These are phyloP conservation scores for Podila clonocystis DNA, from an alignment of 192 early-diverging fungal genomes.

Conservation along the genomic window DNA sequence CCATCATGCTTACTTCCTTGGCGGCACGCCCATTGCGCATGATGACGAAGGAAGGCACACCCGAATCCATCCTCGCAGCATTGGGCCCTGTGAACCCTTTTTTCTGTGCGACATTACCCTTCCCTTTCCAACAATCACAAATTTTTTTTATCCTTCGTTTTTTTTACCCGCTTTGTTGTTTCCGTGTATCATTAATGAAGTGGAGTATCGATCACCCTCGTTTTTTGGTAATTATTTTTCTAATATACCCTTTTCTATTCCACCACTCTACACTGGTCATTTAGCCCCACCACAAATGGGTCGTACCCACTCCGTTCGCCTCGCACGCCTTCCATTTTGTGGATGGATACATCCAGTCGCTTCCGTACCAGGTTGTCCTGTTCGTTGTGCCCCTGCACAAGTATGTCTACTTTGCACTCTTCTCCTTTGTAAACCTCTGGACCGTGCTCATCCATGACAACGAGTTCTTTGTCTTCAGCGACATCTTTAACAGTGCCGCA, in stretches of 20 bases:
- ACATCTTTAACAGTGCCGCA: constrained; percentile 84
- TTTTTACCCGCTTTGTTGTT: too few relatives aligned
- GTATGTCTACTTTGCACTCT: constrained; percentile 87
- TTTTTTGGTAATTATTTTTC: too few relatives aligned
- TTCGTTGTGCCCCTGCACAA: constrained; percentile 93
- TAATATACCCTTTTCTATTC: background rate
- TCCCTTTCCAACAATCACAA: background rate
- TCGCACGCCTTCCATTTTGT: constrained; percentile 96
- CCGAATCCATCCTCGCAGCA: background rate
- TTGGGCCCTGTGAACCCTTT: background rate
- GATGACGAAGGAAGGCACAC: background rate
- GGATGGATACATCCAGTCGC: constrained; percentile 95
- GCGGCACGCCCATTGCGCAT: constrained; percentile 1
- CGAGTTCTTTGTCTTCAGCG: constrained; percentile 72
- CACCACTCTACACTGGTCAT: too few relatives aligned
- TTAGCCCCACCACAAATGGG: constrained; percentile 65
- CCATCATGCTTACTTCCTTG: too few relatives aligned
- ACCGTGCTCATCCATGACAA: constrained; percentile 98
- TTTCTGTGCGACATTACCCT: background rate
- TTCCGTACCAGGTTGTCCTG: constrained; percentile 93
- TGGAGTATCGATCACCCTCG: too few relatives aligned
- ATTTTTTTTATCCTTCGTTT: background rate
- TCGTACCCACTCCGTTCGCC: constrained; percentile 94
- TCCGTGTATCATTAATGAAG: too few relatives aligned
- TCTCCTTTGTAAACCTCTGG: constrained; percentile 93